A percentile compares a stretch with the other conserved stretches of the same genome.
phyloP scores from a whole-genome alignment of 1,139 yeast genomes.

The Scheffersomyces quercinus region DNA sequence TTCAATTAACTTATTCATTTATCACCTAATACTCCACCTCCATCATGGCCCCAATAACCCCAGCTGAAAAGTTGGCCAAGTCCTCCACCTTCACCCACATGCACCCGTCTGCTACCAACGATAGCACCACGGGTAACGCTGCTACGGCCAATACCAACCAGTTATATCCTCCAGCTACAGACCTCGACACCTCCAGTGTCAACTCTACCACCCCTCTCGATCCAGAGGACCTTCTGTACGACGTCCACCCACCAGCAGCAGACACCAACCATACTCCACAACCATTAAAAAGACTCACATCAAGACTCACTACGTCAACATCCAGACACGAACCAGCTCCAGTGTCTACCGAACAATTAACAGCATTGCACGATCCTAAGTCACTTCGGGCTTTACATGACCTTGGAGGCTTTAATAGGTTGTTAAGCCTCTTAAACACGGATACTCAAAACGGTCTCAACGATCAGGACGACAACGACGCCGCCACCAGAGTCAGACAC shows the following conservation, averaged over 20 bases:
- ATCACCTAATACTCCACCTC: neutral
- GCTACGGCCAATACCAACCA: neutral
- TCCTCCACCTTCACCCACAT: conserved; percentile 5
- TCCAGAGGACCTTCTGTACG: neutral
- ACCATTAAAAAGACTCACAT: conserved; percentile 6
- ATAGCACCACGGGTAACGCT: neutral
- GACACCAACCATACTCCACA: conserved; percentile 1
- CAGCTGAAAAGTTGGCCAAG: conserved; percentile 6
- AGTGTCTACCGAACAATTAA: conserved; percentile 30
- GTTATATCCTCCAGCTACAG: conserved; percentile 2
- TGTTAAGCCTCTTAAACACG: conserved; percentile 35
- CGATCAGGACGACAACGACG: conserved; percentile 26
- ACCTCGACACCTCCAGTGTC: conserved; percentile 10
- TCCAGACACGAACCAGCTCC: conserved; percentile 2
- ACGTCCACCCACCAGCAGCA: conserved; percentile 2
- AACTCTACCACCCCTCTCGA: conserved; percentile 16
- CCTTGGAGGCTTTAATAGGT: conserved; percentile 44
- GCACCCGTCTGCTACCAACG: neutral
- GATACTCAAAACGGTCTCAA: conserved; percentile 47
- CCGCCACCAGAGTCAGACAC: conserved; percentile 34
- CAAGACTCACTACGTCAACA: conserved; percentile 5
- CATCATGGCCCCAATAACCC: conserved; percentile 10
- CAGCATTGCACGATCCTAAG: conserved; percentile 55
- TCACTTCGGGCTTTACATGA: conserved; percentile 39
- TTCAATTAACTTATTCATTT: too few species aligned